Evolutionary conservation across 495 filamentous ascomycete genomes (phyloP), one percentile per base, ranked within the genome.

Genomic region (Peziza echinospora): DNA sequence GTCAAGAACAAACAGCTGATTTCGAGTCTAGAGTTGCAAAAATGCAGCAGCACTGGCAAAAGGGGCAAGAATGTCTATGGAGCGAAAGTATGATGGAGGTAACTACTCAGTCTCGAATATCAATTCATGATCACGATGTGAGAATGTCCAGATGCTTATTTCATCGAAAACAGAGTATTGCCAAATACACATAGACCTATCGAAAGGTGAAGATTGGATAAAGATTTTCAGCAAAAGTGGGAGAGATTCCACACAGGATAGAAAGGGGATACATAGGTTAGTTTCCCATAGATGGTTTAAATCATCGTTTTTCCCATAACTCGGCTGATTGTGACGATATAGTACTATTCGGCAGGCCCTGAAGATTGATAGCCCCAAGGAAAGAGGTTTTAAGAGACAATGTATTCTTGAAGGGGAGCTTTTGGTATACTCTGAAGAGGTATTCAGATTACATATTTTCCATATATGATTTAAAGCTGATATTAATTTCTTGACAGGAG

Each of bases 191-290:
- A 71, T 93, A 19, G 75, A 91, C 49, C 64, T 83, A 3, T 75
- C 71, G 40, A 54, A 53, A 6, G 54, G 55, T 0, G 46, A 67
- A 3, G 66, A 68, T 24, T 67, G 63, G 26, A 75, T 92, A 7
- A 76, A 78, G 41, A 82, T 93, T 23, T 91, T 91, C 56, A 89
- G 82, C 7, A 93, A 93, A 61, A 86, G 82, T 49, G 83, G 84
- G 28, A 87, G 86, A 54, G 82, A 92, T 50, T 86, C 83, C 6
- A 92, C 83, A 0, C 44, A 59, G 41, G 84, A 91, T 60, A 70
- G 80, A 23, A 55, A 55, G 21, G 68, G 63, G 7, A 60, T 89
- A 16, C 71, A 82, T 48, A 59, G 60, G 68, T 71, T 68, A 43
- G 67, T 53, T 22, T 54, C 65, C 21, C 63, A n/a, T n/a, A n/a